Evolutionary conservation across 106 monocot species (phyloP).

Genomic region (Platanthera guangdongensis): DNA sequence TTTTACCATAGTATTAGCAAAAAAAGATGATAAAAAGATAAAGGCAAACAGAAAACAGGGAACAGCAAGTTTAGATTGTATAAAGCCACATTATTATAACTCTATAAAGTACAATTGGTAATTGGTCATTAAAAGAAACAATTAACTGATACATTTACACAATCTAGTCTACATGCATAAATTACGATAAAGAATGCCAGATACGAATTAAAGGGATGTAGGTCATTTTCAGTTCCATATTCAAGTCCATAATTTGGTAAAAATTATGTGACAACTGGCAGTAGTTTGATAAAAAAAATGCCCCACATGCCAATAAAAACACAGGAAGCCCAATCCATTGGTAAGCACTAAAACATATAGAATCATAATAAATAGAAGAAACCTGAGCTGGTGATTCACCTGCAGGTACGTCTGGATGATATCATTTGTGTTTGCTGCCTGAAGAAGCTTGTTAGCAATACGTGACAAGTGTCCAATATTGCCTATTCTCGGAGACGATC

Average conservation of each 20-base stretch:
- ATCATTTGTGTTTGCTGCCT: slow-evolving; percentile 43
- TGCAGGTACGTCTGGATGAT: slow-evolving; percentile 69
- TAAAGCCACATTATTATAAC: background rate
- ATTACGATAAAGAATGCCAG: background rate
- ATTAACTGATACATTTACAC: no score
- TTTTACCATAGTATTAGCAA: background rate
- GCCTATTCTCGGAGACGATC: slow-evolving; percentile 56
- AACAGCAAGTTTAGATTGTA: background rate
- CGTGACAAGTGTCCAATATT: slow-evolving; percentile 83
- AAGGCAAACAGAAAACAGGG: background rate
- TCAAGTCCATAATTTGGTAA: background rate
- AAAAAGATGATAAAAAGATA: background rate
- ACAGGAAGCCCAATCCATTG: background rate
- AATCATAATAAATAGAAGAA: background rate
- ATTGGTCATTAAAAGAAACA: no score
- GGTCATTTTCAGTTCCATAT: background rate
- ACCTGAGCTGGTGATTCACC: slow-evolving; percentile 25
- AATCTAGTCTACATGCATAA: no score
- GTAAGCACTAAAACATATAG: background rate
- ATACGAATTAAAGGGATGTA: background rate
- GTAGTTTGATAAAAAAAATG: background rate
- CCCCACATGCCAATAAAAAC: background rate
- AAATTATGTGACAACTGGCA: background rate
- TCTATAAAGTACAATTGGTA: background rate
- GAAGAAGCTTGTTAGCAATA: slow-evolving; percentile 79